Base-by-base conservation (phyloP, 148 eudicot genomes). In the Silene conica region DNA sequence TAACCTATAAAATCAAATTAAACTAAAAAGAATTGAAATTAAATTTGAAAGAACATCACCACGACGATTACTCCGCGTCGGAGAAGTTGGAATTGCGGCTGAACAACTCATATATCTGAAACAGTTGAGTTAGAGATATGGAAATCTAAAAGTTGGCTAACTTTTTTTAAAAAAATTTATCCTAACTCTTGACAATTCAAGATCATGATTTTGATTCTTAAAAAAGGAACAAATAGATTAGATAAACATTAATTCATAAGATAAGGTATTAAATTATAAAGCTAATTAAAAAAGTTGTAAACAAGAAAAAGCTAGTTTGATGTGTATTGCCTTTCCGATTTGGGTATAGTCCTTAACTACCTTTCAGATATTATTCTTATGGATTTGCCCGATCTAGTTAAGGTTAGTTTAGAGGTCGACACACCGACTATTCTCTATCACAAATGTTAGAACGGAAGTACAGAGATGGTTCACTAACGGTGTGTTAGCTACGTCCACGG, bases 301-400 rank as follows among this genome's bases (percentile, higher is more conserved):
- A 58, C 23, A 19, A 19, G 16, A 58, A 58, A 58, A 58, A 58
- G 62, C 10, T 58, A 0, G 22, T 58, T n/a, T 58, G 62, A 58
- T 58, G 62, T 58, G 0, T 7, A 58, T 58, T n/a, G 62, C 20
- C 22, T 19, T 58, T n/a, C 62, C 10, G 23, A 58, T 58, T 58
- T 58, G 23, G 62, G 62, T 5, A n/a, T 11, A 58, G 62, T 58
- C 15, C 8, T n/a, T 58, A 50, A 50, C 25, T 61, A 20, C 4
- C 12, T 4, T 28, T 45, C 2, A 62, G 57, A 74, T 61, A 48
- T 59, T 45, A 63, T 63, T 54, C 58, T 61, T 23, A 26, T 16
- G 1, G 67, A 38, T 71, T 19, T 58, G 73, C 67, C 52, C 71
- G n/a, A 55, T 71, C 68, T 68, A 73, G 76, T 72, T 64, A 26